Base-by-base conservation (phyloP, 148 eudicot species). In the Rhododendron henanense region DNA sequence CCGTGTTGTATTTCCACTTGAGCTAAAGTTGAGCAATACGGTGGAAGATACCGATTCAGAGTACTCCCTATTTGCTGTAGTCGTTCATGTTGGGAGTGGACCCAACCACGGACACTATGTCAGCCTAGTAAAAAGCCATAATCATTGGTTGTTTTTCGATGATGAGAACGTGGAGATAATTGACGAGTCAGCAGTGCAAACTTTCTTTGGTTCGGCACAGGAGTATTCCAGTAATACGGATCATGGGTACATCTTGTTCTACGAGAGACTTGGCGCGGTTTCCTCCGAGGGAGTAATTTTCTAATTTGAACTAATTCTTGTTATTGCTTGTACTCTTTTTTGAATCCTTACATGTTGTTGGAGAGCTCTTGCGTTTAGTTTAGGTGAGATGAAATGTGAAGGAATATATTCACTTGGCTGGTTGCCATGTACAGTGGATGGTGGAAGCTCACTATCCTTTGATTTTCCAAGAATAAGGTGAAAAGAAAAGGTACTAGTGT, bases 81-180 rank as follows among this genome's bases (percentile, higher is more conserved):
- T 95, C 1, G 98, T 95, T 73, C 98, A 94, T 78, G 97, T 95
- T 2, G 98, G 98, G 45, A 94, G 95, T 86, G 97, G 97, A 84
- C 98, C 96, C 84, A 94, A 95, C 89, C 88, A 87, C 6, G 88
- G 98, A 44, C 98, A 95, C 88, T 95, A 95, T 84, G 93, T 95
- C 31, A 93, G 97, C 90, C 93, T 94, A 23, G 98, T 94, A 84
- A 95, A 94, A 88, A 95, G 98, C 86, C 98, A 95, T 84, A 92
- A 93, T 83, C 97, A 95, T 81, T 95, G 98, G 98, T 78, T 95
- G 28, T 94, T 90, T 87, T 95, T 95, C 16, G 98, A 95, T 33
- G 98, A 95, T 39, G 96, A 95, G 89, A 94, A 95, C 35, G 96
- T 94, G 81, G 98, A 95, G 90, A 95, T 95, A 93, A 93, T 94